A percentile compares a stretch with the other conserved stretches of the same genome.
These are phyloP conservation scores for Botryosphaeria dothidea DNA, from an alignment of 2,329 filamentous ascomycete species.

Conservation along the genomic window DNA sequence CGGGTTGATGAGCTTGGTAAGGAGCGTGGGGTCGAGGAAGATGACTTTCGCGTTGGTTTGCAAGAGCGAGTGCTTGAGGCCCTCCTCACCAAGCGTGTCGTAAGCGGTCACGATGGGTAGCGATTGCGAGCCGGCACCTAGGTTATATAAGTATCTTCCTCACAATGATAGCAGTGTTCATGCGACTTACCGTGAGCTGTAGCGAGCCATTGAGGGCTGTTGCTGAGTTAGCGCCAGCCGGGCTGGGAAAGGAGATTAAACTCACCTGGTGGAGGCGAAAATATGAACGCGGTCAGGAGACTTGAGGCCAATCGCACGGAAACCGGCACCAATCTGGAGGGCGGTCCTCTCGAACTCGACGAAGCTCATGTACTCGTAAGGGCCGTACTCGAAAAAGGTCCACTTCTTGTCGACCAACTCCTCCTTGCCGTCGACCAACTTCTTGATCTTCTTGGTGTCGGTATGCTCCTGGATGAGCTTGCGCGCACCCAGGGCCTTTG, in stretches of 20 bases:
- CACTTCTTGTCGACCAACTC: constrained; percentile 85
- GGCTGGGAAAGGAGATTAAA: constrained; percentile 16
- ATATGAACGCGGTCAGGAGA: constrained; percentile 72
- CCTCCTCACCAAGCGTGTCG: constrained; percentile 83
- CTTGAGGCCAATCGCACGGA: constrained; percentile 72
- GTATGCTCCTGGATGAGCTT: constrained; percentile 75
- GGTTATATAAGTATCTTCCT: background rate
- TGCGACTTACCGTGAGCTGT: constrained; percentile 66
- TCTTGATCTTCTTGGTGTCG: constrained; percentile 88
- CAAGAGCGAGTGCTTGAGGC: constrained; percentile 80
- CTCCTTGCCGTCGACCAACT: constrained; percentile 79
- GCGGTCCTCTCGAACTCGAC: constrained; percentile 73
- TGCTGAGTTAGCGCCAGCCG: constrained; percentile 8
- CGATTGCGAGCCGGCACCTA: constrained; percentile 74
- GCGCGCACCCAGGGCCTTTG: constrained; percentile 63
- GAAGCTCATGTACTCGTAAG: constrained; percentile 76
- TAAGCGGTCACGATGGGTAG: constrained; percentile 93
- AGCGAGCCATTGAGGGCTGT: constrained; percentile 77
- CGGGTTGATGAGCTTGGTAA: constrained; percentile 54
- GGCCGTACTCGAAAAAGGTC: constrained; percentile 83
- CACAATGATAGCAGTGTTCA: background rate
- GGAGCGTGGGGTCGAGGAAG: constrained; percentile 80
- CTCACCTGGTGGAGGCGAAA: constrained; percentile 73
- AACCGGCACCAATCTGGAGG: constrained; percentile 68
- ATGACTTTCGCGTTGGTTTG: constrained; percentile 81